Base-by-base conservation (phyloP, 768 basidiomycete genomes). In the Sporobolomyces pararoseus region DNA sequence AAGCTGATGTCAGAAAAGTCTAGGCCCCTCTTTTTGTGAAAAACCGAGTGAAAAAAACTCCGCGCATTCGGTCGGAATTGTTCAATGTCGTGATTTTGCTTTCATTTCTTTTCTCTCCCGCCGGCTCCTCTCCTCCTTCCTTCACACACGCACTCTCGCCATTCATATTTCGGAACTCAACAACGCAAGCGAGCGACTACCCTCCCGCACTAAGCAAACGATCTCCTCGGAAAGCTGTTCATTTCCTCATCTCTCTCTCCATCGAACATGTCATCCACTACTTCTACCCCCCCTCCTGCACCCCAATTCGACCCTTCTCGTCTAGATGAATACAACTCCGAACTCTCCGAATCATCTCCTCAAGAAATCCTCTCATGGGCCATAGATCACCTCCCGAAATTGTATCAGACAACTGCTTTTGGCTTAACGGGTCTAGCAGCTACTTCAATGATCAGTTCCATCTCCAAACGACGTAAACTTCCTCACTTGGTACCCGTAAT, bases 391-490 rank as follows among this genome's bases (percentile, higher is more conserved):
- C 82, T 98, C 23, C 89, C 92, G 0, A 83, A 84, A 10, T 82
- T 98, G 25, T 87, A 86, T 80, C 95, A 99, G 79, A 97, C 96
- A 9, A 98, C 95, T 7, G 95, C 96, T 0, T 95, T 99, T 77
- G 96, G 96, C 10, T 84, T 97, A 68, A 97, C 94, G 0, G 95
- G 96, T 14, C 86, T 94, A 62, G 92, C 91, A 64, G 88, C 92
- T 25, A 87, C 90, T 70, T 92, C 96, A 79, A 96, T 99, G 91
- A 85, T 98, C 63, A 88, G 90, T 39, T 89, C 90, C 79, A 57
- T 72, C 42, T 54, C 66, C 21, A 27, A 27, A 2, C 58, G 62
- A 31, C 65, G 74, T 9, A 72, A 80, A 39, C 76, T 79, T 59
- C 78, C 76, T 17, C 82, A 82, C 71, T 75, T 80, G 25, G 80